Percentiles rank a stretch among this genome's conserved stretches.
These are phyloP conservation scores for Pichia rugopelliculosa DNA, from an alignment of 805 yeast species.

Conservation along the genomic window DNA sequence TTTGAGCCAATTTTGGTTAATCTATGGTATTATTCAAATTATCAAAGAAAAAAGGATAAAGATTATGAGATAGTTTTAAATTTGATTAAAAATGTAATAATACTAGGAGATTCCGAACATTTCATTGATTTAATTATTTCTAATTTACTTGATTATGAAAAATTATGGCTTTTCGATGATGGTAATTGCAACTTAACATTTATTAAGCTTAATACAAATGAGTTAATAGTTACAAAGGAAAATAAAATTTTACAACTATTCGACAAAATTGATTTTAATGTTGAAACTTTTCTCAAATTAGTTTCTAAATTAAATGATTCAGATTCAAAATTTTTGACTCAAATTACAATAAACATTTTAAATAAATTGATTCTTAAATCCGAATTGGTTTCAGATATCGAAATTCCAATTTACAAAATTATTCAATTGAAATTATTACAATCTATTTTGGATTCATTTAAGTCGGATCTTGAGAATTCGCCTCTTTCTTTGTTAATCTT, in stretches of 20 bases:
- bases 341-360: conserved; percentile 44
- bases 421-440: conserved; percentile 62
- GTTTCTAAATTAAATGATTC: conserved; percentile 34
- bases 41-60: conserved; percentile 27
- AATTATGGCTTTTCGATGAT: conserved; percentile 35
- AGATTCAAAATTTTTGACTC: conserved; percentile 39
- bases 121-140: conserved; percentile 13
- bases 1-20: conserved; percentile 23
- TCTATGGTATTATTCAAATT: conserved; percentile 41
- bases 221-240: neutral
- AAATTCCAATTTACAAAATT: conserved; percentile 47
- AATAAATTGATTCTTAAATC: conserved; percentile 49
- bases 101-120: conserved; percentile 12
- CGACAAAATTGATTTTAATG: conserved; percentile 33
- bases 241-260: conserved; percentile 25
- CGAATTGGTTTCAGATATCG: conserved; percentile 24
- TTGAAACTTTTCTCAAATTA: conserved; percentile 29
- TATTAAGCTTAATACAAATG: conserved; percentile 17
- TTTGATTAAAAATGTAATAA: conserved; percentile 30
- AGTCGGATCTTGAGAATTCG: conserved; percentile 45
- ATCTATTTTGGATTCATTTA: conserved; percentile 48
- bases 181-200: conserved; percentile 33
- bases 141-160: conserved; percentile 22
- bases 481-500: conserved; percentile 10
- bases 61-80: conserved; percentile 31